A percentile compares a stretch with the other conserved stretches of the same genome.
Evolutionary conservation across 208 protist genomes (phyloP).

Genomic region (Zelonia costaricensis): DNA sequence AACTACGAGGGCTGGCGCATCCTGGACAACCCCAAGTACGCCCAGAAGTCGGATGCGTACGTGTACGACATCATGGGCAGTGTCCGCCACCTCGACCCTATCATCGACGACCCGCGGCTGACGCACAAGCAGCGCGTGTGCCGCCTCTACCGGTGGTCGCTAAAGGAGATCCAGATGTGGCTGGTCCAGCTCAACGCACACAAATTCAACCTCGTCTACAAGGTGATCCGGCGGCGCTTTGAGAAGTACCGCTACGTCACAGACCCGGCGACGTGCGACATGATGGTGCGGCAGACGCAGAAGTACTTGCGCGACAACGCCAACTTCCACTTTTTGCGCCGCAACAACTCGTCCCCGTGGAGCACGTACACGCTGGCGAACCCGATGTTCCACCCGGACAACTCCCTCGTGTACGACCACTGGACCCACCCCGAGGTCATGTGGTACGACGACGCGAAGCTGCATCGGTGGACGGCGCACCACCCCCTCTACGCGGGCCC

Average conservation of each 20-base stretch:
- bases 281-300: conserved; percentile 93
- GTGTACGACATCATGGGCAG: conserved; percentile 78
- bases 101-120: conserved; percentile 92
- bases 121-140: conserved; percentile 93
- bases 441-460: conserved; percentile 92
- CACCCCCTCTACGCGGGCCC: conserved; percentile 82
- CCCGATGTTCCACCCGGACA: conserved; percentile 89
- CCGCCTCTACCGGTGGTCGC: conserved; percentile 88
- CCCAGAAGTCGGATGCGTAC: conserved; percentile 78
- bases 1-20: conserved; percentile 94
- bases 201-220: conserved; percentile 91
- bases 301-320: conserved; percentile 91
- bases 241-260: conserved; percentile 91
- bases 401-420: conserved; percentile 90
- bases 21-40: conserved; percentile 89
- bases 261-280: conserved; percentile 88
- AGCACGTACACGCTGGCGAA: conserved; percentile 83
- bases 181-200: conserved; percentile 83
- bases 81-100: conserved; percentile 89
- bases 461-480: conserved; percentile 85
- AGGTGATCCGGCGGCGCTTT: conserved; percentile 85
- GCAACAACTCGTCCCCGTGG: conserved; percentile 84
- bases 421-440: conserved; percentile 92
- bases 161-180: conserved; percentile 91
- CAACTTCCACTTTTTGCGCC: conserved; percentile 79